Base-by-base conservation (phyloP, 768 basidiomycete genomes). In the Saitozyma podzolica region DNA sequence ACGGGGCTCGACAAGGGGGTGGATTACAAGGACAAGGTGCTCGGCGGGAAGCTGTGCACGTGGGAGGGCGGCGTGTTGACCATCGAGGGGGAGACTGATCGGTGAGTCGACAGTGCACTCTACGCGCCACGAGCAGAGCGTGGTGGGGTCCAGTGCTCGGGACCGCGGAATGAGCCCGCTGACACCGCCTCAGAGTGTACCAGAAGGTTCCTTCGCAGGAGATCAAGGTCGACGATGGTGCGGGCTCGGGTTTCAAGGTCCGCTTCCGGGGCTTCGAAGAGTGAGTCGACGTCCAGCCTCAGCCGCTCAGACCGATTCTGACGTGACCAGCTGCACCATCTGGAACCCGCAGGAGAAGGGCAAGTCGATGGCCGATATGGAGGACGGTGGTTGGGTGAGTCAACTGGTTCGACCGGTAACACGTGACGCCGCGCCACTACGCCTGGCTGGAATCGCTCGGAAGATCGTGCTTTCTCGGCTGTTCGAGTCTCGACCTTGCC, bases 281-380 rank as follows among this genome's bases (percentile, higher is more conserved):
- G 76, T 79, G 57, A 71, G 76, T 68, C 52, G 29, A 19, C 7
- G 14, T 6, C 41, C 1, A 40, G 45, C 13, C 45, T 47, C 45
- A 47, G 2, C n/a, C 45, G 17, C 3, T 9, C 13, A 56, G 0
- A 7, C 8, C 37, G 16, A 42, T 8, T 43, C 59, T 68, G 50
- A 62, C 50, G 19, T 17, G 8, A 8, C 8, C 52, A 79, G 78
- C 65, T 54, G 50, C 8, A 92, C 93, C n/a, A 81, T 95, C 47
- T 98, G 96, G 95, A 98, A 99, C 81, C 95, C 96, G 8, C 86
- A 86, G 69, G 83, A 82, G 40, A 82, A 79, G 11, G 92, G 92
- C 0, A 81, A 82, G 20, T 88, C 85, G 71, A 89, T 98, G 9
- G 86, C 79, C 11, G 95, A 99, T 75, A 92, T 99, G 91, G 91